Percentiles rank a stretch among this genome's conserved stretches.
Evolutionary conservation across 331 rosid genomes (phyloP).

Genomic region (Stylosanthes scabra): DNA sequence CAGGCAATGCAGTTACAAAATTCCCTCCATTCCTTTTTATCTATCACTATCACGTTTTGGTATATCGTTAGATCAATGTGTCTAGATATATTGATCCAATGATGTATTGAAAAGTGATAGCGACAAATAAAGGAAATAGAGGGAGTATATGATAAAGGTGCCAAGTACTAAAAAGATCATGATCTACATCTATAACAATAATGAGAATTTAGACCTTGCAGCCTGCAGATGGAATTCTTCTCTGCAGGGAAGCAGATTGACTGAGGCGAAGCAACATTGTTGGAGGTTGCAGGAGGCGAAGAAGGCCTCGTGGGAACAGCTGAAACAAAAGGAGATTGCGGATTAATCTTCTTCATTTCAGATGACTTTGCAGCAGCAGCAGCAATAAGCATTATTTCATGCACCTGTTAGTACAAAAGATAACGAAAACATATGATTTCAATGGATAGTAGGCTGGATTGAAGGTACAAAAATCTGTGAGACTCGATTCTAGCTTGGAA

Average conservation of each 20-base stretch:
- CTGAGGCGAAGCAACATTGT: slow-evolving; percentile 48
- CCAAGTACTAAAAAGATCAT: not conserved
- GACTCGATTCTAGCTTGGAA: slow-evolving; percentile 16
- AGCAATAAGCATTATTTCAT: slow-evolving; percentile 58
- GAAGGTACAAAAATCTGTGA: slow-evolving; percentile 6
- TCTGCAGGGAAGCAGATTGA: slow-evolving; percentile 49
- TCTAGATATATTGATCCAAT: no score
- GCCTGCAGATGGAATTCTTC: slow-evolving; percentile 57
- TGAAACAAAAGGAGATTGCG: slow-evolving; percentile 51
- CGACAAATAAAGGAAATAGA: no score
- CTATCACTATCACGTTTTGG: no score
- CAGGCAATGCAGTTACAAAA: not conserved
- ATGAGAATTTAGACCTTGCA: slow-evolving; percentile 55
- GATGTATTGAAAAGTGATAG: no score
- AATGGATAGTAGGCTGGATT: not conserved
- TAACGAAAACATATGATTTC: not conserved
- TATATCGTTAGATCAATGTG: no score
- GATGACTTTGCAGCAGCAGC: slow-evolving; percentile 59
- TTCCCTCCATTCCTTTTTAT: no score
- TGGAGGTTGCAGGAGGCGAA: slow-evolving; percentile 46
- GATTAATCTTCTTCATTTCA: slow-evolving; percentile 48
- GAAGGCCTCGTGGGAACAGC: slow-evolving; percentile 51
- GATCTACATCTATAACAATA: slow-evolving; percentile 19
- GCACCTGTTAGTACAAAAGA: slow-evolving; percentile 49
- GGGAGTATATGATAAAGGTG: not conserved